phyloP scores from a whole-genome alignment of 306 rosid genomes.

The Notholithocarpus densiflorus region DNA sequence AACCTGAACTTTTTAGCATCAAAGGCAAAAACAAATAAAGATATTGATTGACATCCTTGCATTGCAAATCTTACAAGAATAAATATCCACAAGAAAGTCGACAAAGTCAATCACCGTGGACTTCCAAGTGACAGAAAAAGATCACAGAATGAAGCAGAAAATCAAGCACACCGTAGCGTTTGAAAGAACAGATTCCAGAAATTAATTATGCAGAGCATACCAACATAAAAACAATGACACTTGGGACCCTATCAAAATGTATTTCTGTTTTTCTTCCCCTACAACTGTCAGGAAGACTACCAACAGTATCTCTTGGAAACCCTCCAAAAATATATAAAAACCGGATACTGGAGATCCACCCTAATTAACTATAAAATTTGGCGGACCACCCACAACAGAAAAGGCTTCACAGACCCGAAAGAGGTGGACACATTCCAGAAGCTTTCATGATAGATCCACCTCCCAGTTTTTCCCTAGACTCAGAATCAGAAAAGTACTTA shows the following conservation, averaged over 20 bases:
- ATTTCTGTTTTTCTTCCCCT: conserved; percentile 16
- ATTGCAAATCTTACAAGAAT: background rate
- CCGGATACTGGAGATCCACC: conserved; percentile 38
- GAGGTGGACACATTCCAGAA: background rate
- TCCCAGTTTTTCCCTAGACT: background rate
- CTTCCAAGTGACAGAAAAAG: background rate
- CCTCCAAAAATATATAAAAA: conserved; percentile 29
- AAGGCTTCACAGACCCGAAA: conserved; percentile 21
- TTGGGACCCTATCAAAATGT: background rate
- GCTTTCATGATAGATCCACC: background rate
- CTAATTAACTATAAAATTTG: conserved; percentile 25
- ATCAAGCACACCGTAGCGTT: background rate
- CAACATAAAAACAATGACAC: background rate
- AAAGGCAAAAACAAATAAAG: too few species aligned
- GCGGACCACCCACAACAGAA: conserved; percentile 13
- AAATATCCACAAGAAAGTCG: background rate
- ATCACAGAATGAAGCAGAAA: background rate
- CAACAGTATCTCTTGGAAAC: conserved; percentile 36
- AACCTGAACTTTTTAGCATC: too few species aligned
- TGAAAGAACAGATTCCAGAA: background rate
- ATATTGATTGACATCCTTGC: background rate
- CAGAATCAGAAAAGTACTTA: background rate
- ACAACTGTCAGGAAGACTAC: conserved; percentile 16
- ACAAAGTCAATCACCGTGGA: background rate
- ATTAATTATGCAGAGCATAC: background rate